A percentile compares a stretch with the other conserved stretches of the same genome.
Evolutionary conservation across 2,329 filamentous ascomycete species (phyloP).

Genomic region (Sordariomycetes sp.): DNA sequence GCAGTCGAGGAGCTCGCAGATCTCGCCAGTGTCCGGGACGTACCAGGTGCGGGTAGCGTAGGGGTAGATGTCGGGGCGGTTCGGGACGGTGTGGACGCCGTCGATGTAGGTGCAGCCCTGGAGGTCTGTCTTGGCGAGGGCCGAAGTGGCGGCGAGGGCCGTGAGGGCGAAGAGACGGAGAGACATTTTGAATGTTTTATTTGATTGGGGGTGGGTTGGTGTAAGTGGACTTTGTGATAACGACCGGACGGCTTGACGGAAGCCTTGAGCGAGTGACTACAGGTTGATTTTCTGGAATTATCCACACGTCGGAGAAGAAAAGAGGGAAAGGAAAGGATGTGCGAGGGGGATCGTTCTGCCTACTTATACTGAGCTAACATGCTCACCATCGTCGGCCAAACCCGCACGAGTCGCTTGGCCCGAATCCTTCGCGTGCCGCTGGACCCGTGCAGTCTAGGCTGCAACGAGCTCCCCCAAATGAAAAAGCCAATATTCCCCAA

Average conservation of each 20-base stretch:
- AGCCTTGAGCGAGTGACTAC: neutral
- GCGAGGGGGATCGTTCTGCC: neutral
- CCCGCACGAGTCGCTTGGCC: neutral
- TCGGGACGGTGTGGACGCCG: constrained; percentile 18
- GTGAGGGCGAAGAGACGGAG: constrained; percentile 11
- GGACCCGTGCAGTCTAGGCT: neutral
- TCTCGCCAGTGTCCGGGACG: constrained; percentile 48
- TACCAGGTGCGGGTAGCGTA: constrained; percentile 42
- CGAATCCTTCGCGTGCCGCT: neutral
- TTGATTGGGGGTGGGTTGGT: neutral
- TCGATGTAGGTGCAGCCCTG: constrained; percentile 24
- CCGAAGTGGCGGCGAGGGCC: constrained; percentile 17
- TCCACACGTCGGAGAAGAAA: neutral
- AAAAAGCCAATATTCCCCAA: neutral
- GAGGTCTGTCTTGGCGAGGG: constrained; percentile 29
- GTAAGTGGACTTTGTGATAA: neutral
- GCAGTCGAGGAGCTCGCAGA: constrained; percentile 53
- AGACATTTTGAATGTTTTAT: constrained; percentile 5
- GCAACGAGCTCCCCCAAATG: neutral
- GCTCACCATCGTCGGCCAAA: neutral
- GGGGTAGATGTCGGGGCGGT: constrained; percentile 15
- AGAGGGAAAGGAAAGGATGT: neutral
- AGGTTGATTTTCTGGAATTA: neutral
- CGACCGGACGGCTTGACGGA: neutral
- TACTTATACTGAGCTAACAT: too few relatives aligned